A percentile compares a stretch with the other conserved stretches of the same genome.
These are phyloP conservation scores for Oenanthe javanica DNA, from an alignment of 140 eudicot species.

Conservation along the genomic window DNA sequence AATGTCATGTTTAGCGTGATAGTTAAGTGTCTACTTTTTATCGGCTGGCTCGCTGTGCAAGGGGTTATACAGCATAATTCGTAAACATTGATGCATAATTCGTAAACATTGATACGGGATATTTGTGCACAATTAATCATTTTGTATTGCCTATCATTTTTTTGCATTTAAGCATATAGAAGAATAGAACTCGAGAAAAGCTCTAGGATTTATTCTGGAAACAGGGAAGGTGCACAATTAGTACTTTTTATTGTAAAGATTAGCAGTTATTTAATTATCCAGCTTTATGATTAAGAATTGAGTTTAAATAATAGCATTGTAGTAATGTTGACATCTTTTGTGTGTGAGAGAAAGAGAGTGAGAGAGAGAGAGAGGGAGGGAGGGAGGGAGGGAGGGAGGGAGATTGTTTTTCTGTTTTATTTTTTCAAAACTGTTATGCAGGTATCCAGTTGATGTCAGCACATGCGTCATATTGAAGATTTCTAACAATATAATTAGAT, in stretches of 20 bases:
- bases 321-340: not conserved
- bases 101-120: not conserved
- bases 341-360: not conserved
- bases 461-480: not conserved
- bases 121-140: not conserved
- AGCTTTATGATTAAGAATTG: not conserved
- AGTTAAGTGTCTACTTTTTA: not conserved
- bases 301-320: not conserved
- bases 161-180: not conserved
- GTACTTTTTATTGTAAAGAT: not conserved
- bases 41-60: too few species aligned
- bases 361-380: not conserved
- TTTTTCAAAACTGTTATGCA: not conserved
- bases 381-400: too few species aligned
- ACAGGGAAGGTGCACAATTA: not conserved
- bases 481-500: not conserved
- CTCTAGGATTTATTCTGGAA: not conserved
- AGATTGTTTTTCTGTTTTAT: not conserved
- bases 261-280: not conserved
- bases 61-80: too few species aligned
- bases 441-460: conserved; percentile 8
- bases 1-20: not conserved
- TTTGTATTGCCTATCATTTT: not conserved
- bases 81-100: too few species aligned
- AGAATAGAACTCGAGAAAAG: not conserved